A percentile compares a stretch with the other conserved stretches of the same genome.
These are phyloP conservation scores for Colletotrichum kahawae DNA, from an alignment of 2,329 filamentous ascomycete genomes.

Conservation along the genomic window DNA sequence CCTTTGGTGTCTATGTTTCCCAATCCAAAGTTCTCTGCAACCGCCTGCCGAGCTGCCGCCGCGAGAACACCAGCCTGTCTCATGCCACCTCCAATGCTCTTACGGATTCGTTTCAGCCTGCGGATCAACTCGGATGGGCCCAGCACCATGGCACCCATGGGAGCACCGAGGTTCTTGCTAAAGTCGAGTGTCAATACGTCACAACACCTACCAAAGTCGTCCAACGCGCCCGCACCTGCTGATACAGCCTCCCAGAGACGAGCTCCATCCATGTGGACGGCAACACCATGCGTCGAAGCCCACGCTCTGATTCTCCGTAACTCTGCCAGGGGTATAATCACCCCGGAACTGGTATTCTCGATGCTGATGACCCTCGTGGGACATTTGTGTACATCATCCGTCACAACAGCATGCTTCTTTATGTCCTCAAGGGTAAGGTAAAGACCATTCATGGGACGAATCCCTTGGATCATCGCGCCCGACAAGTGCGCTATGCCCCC, in stretches of 20 bases:
- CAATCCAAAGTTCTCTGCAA: conserved; percentile 77
- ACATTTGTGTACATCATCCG: conserved; percentile 48
- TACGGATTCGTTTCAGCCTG: conserved; percentile 76
- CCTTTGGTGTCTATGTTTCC: conserved; percentile 34
- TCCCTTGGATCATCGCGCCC: conserved; percentile 64
- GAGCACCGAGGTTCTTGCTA: conserved; percentile 58
- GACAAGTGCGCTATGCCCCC: conserved; percentile 65
- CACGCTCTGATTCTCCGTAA: conserved; percentile 67
- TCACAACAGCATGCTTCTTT: conserved; percentile 33
- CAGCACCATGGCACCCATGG: conserved; percentile 53
- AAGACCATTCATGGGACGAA: conserved; percentile 39
- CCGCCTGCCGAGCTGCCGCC: conserved; percentile 75
- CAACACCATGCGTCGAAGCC: conserved; percentile 54
- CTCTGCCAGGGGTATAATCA: conserved; percentile 73
- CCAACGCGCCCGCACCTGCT: conserved; percentile 44
- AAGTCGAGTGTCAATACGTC: conserved; percentile 65
- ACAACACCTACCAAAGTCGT: conserved; percentile 48
- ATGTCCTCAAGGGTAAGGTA: conserved; percentile 50
- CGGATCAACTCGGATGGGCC: conserved; percentile 60
- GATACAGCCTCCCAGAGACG: conserved; percentile 57
- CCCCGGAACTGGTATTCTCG: conserved; percentile 55
- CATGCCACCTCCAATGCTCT: conserved; percentile 80
- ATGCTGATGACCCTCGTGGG: conserved; percentile 46
- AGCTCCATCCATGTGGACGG: conserved; percentile 57
- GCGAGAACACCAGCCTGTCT: conserved; percentile 79